Conservation (phyloP, 2,329 filamentous ascomycete species). For the Stromatinia cepivora region DNA sequence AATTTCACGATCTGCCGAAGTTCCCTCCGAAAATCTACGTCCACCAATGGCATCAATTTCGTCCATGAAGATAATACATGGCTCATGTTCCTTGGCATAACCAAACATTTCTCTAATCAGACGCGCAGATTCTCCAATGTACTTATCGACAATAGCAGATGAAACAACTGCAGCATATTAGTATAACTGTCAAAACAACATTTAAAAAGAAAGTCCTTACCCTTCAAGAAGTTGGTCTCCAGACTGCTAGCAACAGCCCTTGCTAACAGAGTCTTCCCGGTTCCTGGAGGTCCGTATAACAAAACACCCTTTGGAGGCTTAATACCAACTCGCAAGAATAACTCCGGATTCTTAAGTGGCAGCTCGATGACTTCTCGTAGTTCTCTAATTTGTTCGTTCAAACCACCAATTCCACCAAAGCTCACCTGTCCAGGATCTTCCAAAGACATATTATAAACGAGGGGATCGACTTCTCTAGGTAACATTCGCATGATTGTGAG, state of each 20-base stretch:
- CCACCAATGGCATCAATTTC: constrained; percentile 99
- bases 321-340: constrained; percentile 95
- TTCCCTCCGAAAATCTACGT: constrained; percentile 93
- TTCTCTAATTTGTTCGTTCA: constrained; percentile 98
- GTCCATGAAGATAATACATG: constrained; percentile 99
- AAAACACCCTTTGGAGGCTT: constrained; percentile 98
- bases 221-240: constrained; percentile 98
- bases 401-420: constrained; percentile 94
- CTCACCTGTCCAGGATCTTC: constrained; percentile 97
- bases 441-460: constrained; percentile 99
- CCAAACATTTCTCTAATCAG: constrained; percentile 99
- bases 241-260: constrained; percentile 93
- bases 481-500: constrained; percentile 99
- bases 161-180: constrained; percentile 71
- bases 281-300: constrained; percentile 93
- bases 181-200: constrained; percentile 23
- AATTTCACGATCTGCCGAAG: constrained; percentile 95
- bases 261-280: constrained; percentile 92
- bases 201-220: constrained; percentile 49
- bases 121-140: constrained; percentile 96
- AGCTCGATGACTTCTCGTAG: constrained; percentile 96
- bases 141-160: constrained; percentile 98
- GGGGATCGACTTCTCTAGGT: constrained; percentile 93
- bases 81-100: constrained; percentile 98
- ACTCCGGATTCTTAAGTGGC: constrained; percentile 96